Base-by-base conservation (phyloP, 768 basidiomycete genomes). In the Fibroporia radiculosa region DNA sequence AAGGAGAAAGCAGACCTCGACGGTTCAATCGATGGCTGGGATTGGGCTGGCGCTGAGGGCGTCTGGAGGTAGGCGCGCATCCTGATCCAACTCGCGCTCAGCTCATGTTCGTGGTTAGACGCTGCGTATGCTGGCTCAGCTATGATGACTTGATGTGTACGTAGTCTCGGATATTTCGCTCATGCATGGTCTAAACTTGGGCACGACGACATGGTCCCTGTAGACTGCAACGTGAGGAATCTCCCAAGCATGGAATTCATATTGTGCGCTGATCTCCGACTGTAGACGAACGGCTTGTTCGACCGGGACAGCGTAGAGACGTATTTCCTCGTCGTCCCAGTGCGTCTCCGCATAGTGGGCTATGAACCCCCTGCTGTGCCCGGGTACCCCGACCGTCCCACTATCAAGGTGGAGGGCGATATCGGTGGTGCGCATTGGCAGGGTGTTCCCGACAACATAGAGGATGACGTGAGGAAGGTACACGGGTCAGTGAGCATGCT, bases 311-410 rank as follows among this genome's bases (percentile, higher is more conserved):
- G 65, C 2, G 57, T 63, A 48, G 77, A 77, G 59, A 74, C 69
- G 2, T 74, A 68, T 1, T 68, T 69, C 40, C 68, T 71, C n/a
- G 69, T 78, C 40, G 73, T 80, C 33, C 75, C 77, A 2, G 61
- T 77, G 62, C 67, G 65, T 16, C 44, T 80, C n/a, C 66, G 63
- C 56, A 63, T 55, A 42, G 49, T 39, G 36, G 47, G 46, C 38
- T 63, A 56, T 46, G 55, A 37, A 12, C 56, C 55, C 44, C 50
- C 56, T 42, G 56, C 57, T 35, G 14, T 43, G 26, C 26, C 48
- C 2, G 42, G 32, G 8, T 56, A 54, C 40, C 57, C 58, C 1
- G 62, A 66, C n/a, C 61, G 71, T 3, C 77, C 79, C 0, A 66
- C 72, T 0, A 78, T 80, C 45, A 71, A 72, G 49, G 58, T 79